These are phyloP conservation scores for Coemansia sp. DNA, from an alignment of 192 early-diverging fungal species.

Conservation along the genomic window DNA sequence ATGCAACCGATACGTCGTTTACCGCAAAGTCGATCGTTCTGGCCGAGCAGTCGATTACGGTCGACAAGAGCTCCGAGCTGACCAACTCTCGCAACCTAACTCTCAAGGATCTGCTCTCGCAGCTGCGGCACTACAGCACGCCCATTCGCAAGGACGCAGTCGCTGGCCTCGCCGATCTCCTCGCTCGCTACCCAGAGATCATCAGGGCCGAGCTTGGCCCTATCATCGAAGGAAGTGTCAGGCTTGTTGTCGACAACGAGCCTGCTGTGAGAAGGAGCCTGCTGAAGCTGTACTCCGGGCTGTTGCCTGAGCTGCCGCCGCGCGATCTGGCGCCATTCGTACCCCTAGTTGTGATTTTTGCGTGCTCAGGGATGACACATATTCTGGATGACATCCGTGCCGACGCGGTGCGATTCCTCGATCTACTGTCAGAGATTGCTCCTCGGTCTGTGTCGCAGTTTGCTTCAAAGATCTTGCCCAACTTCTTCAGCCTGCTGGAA, in stretches of 20 bases:
- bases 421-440: conserved; percentile 67
- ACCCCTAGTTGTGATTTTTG: conserved; percentile 75
- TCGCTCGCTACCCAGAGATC: conserved; percentile 35
- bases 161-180: conserved; percentile 52
- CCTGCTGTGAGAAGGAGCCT: conserved; percentile 51
- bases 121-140: conserved; percentile 80
- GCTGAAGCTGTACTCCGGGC: conserved; percentile 50
- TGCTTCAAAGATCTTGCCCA: conserved; percentile 61
- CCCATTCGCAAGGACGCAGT: conserved; percentile 57
- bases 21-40: conserved; percentile 79
- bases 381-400: conserved; percentile 85
- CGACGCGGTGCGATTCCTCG: conserved; percentile 79
- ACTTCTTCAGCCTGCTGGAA: conserved; percentile 47
- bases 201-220: conserved; percentile 51
- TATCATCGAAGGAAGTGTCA: conserved; percentile 47
- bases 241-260: conserved; percentile 55
- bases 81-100: conserved; percentile 81
- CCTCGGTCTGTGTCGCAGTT: conserved; percentile 67
- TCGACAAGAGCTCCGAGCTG: conserved; percentile 72
- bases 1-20: conserved; percentile 83
- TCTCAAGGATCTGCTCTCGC: conserved; percentile 71
- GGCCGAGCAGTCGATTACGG: conserved; percentile 76
- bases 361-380: conserved; percentile 88
- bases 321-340: conserved; percentile 79
- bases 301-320: conserved; percentile 47